Conservation (phyloP, 106 monocot genomes). For the Dendrobium catenatum region DNA sequence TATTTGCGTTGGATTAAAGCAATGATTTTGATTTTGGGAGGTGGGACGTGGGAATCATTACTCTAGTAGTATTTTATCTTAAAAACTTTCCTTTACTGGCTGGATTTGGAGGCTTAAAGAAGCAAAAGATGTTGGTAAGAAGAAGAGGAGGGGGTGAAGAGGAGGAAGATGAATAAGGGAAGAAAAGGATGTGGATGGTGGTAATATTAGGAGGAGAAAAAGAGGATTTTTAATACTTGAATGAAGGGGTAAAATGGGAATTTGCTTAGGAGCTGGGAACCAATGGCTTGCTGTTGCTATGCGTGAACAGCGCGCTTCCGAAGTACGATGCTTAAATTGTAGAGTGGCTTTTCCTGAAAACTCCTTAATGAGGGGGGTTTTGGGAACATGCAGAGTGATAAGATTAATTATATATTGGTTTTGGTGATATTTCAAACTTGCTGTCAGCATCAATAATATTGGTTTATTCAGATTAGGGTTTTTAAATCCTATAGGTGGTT, state of each 20-base stretch:
- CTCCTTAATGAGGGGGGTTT: neutral
- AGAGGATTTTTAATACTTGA: constrained; percentile 1
- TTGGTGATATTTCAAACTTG: no score
- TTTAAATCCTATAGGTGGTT: no score
- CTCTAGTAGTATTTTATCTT: neutral
- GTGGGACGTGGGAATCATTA: constrained; percentile 40
- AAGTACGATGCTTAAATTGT: neutral
- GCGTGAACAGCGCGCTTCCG: neutral
- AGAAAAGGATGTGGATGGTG: neutral
- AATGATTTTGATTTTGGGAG: constrained; percentile 19
- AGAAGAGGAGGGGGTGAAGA: neutral
- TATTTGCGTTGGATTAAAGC: constrained; percentile 52
- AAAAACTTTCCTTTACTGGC: neutral
- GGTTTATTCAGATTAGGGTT: no score
- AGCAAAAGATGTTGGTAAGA: neutral
- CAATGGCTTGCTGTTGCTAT: neutral
- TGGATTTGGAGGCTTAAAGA: neutral
- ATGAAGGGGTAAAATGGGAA: constrained; percentile 5
- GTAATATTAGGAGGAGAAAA: neutral
- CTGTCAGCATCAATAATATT: no score
- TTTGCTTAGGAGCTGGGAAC: neutral
- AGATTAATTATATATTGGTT: neutral
- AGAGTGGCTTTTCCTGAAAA: neutral
- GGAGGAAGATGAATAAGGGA: neutral
- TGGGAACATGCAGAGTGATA: neutral